Conservation (phyloP, 768 basidiomycete species). For the Asterophora parasitica region DNA sequence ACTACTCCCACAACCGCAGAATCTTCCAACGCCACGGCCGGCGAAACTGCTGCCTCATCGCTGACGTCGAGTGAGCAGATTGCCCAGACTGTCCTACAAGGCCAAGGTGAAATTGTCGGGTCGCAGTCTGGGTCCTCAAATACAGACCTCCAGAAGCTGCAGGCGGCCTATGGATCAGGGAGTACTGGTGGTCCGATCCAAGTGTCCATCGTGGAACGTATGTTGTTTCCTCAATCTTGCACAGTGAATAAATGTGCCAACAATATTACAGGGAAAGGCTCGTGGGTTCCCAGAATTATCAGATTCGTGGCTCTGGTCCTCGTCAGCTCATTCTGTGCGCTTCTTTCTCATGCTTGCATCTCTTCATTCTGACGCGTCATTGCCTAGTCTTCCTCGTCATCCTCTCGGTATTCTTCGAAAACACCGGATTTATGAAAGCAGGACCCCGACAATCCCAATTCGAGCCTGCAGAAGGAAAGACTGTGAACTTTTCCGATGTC, state of each 20-base stretch:
- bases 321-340: constrained; percentile 65
- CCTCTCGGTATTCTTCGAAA: constrained; percentile 86
- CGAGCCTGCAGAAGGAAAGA: constrained; percentile 73
- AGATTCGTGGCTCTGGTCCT: constrained; percentile 55
- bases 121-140: constrained; percentile 20
- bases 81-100: constrained; percentile 45
- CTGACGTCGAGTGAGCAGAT: constrained; percentile 35
- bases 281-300: constrained; percentile 58
- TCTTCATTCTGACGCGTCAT: neutral
- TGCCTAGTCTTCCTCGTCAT: constrained; percentile 73
- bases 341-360: neutral
- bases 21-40: constrained; percentile 3
- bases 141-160: constrained; percentile 37
- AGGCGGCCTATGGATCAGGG: constrained; percentile 36
- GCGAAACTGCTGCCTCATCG: constrained; percentile 8
- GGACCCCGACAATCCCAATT: constrained; percentile 80
- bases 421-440: constrained; percentile 88
- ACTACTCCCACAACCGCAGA: constrained; percentile 15
- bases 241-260: constrained; percentile 2
- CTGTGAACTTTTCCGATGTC: constrained; percentile 90
- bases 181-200: constrained; percentile 61
- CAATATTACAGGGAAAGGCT: constrained; percentile 52
- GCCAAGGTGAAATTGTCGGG: constrained; percentile 20
- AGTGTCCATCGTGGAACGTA: constrained; percentile 80
- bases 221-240: constrained; percentile 23